These are phyloP conservation scores for Dittrichia graveolens DNA, from an alignment of 129 eudicot species.

Conservation along the genomic window DNA sequence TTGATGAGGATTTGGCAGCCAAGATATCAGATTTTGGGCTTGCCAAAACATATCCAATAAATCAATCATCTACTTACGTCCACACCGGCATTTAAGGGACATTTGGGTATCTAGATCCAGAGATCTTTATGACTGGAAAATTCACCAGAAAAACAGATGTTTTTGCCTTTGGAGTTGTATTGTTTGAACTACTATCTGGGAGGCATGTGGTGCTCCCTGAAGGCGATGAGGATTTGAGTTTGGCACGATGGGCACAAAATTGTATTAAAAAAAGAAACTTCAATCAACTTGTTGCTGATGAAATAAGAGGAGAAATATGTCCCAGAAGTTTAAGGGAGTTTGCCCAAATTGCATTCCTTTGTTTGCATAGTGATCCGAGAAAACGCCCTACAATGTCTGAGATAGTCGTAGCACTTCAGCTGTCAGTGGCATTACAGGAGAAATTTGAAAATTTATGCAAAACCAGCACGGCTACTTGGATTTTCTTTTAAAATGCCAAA, in stretches of 20 bases:
- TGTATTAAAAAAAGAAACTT: conserved; percentile 13
- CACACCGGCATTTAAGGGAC: conserved; percentile 23
- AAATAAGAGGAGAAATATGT: neutral
- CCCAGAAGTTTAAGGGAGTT: conserved; percentile 23
- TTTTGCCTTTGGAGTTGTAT: conserved; percentile 34
- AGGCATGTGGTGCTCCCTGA: conserved; percentile 15
- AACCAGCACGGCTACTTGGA: neutral
- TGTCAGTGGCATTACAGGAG: conserved; percentile 9
- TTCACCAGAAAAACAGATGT: conserved; percentile 29
- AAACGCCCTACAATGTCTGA: conserved; percentile 30
- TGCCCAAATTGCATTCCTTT: conserved; percentile 21
- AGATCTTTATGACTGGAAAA: conserved; percentile 10
- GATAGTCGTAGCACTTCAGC: conserved; percentile 26
- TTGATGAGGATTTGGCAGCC: neutral
- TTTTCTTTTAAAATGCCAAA: conserved; percentile 13
- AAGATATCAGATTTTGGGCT: conserved; percentile 10
- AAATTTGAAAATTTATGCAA: neutral
- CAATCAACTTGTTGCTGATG: conserved; percentile 4
- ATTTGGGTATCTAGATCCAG: conserved; percentile 28
- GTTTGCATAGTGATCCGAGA: conserved; percentile 21
- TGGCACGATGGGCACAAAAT: conserved; percentile 24
- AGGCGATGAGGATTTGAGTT: conserved; percentile 23
- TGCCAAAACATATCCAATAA: neutral
- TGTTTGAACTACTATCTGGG: conserved; percentile 33
- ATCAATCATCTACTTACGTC: conserved; percentile 3